Percentiles rank a stretch among this genome's conserved stretches.
These are phyloP conservation scores for Acer campestre DNA, from an alignment of 345 rosid species.

Conservation along the genomic window DNA sequence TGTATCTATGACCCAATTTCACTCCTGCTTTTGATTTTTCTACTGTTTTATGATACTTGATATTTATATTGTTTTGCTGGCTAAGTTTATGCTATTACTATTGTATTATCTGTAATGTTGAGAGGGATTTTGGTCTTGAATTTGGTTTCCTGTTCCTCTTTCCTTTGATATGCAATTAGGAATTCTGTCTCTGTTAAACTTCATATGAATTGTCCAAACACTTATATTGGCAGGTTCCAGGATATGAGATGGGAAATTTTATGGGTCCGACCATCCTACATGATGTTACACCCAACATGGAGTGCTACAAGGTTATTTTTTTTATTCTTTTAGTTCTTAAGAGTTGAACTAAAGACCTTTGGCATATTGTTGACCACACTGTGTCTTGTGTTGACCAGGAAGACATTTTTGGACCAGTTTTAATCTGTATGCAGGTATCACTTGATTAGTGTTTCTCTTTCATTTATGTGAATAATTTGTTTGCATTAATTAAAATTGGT, in stretches of 20 bases:
- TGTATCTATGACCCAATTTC: background rate
- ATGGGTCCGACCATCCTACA: conserved; percentile 45
- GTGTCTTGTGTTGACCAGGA: conserved; percentile 48
- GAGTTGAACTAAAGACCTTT: conserved; percentile 31
- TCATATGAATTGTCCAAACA: conserved; percentile 2
- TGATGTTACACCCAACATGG: conserved; percentile 43
- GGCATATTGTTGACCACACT: conserved; percentile 32
- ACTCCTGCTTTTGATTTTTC: background rate
- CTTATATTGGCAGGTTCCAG: conserved; percentile 36
- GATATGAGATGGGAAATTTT: conserved; percentile 49
- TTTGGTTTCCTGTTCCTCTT: conserved; percentile 4
- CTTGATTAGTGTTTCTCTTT: conserved; percentile 6
- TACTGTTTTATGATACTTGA: background rate
- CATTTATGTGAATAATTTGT: background rate
- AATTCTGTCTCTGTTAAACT: background rate
- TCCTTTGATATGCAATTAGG: background rate
- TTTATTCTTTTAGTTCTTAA: conserved; percentile 9
- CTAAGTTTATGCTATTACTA: background rate
- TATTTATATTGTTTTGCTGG: background rate
- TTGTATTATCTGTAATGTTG: background rate
- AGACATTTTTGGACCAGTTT: conserved; percentile 50
- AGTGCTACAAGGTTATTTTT: conserved; percentile 42
- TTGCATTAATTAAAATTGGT: conserved; percentile 10
- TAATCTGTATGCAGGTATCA: conserved; percentile 49
- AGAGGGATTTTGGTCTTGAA: background rate